Evolutionary conservation across 352 stramenopile species (phyloP).

Genomic region (Phytophthora fragariae): DNA sequence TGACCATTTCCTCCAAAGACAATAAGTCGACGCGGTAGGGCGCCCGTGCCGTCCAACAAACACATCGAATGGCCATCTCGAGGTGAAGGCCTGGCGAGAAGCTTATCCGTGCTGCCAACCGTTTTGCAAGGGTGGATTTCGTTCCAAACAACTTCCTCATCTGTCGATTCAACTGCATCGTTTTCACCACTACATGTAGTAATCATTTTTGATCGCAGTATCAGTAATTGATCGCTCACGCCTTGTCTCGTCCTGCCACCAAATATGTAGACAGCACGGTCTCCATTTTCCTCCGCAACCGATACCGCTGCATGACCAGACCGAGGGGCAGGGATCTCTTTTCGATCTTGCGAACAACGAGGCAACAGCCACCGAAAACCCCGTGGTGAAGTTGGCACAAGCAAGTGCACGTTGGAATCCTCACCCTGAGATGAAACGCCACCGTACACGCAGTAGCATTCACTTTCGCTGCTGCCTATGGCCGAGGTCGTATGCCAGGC

Average conservation of each 20-base stretch:
- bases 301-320: conserved; percentile 64
- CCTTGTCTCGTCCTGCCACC: conserved; percentile 70
- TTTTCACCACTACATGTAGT: too few relatives aligned
- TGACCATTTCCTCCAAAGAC: conserved; percentile 81
- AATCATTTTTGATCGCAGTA: conserved; percentile 26
- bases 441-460: conserved; percentile 57
- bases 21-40: conserved; percentile 35
- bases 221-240: conserved; percentile 59
- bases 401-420: conserved; percentile 53
- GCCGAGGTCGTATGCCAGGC: conserved; percentile 62
- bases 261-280: conserved; percentile 52
- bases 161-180: neutral
- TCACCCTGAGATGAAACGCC: conserved; percentile 68
- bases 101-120: neutral
- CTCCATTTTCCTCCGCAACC: conserved; percentile 16
- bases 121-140: conserved; percentile 13
- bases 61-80: conserved; percentile 77
- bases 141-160: conserved; percentile 37
- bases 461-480: conserved; percentile 27
- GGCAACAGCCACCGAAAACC: conserved; percentile 41
- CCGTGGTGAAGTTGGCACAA: conserved; percentile 25
- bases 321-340: conserved; percentile 37
- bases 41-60: conserved; percentile 14
- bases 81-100: conserved; percentile 38
- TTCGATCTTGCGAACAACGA: conserved; percentile 20